Evolutionary conservation across 2,329 filamentous ascomycete genomes (phyloP).

Genomic region (Beauveria rudraprayagi): DNA sequence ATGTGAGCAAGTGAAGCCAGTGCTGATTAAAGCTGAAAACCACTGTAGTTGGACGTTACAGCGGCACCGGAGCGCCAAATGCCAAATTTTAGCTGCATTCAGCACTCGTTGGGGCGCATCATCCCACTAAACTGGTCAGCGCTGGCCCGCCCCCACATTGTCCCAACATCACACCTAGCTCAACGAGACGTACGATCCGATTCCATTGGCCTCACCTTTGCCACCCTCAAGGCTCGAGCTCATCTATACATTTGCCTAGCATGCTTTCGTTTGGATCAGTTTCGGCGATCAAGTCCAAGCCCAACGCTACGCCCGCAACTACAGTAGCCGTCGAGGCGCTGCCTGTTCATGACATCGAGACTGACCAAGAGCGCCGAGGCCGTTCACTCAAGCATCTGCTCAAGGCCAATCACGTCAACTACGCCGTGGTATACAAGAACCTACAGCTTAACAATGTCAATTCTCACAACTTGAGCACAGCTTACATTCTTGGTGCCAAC

Average conservation of each 20-base stretch:
- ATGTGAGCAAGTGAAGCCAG: neutral
- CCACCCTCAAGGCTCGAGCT: neutral
- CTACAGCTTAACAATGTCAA: constrained; percentile 74
- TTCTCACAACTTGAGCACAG: constrained; percentile 73
- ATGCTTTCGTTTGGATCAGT: constrained; percentile 26
- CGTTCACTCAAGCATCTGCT: constrained; percentile 84
- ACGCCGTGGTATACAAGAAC: constrained; percentile 73
- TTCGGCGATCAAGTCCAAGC: neutral
- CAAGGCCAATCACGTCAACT: constrained; percentile 84
- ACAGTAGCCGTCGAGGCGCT: constrained; percentile 38
- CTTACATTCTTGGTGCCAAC: constrained; percentile 75
- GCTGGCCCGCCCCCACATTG: neutral
- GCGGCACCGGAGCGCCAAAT: neutral
- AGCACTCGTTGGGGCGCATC: constrained; percentile 7
- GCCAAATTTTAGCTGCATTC: neutral
- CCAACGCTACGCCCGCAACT: neutral
- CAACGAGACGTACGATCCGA: neutral
- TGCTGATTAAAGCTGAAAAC: neutral
- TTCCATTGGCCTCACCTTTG: neutral
- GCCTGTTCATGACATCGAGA: constrained; percentile 71
- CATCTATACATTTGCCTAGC: constrained; percentile 21
- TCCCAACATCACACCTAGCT: constrained; percentile 3
- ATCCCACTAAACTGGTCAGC: neutral
- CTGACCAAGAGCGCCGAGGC: constrained; percentile 66
- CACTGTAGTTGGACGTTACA: neutral